Evolutionary conservation across 495 filamentous ascomycete genomes (phyloP).

Genomic region (Parachaetomium inaequale): DNA sequence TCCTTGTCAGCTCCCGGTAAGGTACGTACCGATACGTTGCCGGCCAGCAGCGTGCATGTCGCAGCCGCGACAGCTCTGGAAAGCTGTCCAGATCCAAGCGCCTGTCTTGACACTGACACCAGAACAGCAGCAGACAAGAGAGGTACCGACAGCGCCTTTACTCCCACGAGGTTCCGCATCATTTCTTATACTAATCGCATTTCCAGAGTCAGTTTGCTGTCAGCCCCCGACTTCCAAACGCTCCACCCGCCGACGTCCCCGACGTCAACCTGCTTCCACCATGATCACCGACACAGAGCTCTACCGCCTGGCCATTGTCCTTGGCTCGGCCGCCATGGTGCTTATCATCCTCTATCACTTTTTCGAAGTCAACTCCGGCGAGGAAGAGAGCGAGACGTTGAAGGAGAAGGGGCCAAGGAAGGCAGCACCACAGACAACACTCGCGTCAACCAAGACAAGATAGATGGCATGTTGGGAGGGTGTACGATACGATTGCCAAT

Average conservation of each 20-base stretch:
- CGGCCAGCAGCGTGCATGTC: background rate
- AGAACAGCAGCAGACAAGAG: background rate
- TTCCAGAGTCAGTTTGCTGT: background rate
- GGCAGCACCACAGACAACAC: conserved; percentile 53
- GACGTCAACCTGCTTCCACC: conserved; percentile 23
- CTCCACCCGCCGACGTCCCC: background rate
- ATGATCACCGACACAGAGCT: conserved; percentile 88
- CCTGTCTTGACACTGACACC: background rate
- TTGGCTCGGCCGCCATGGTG: conserved; percentile 87
- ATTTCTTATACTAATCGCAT: background rate
- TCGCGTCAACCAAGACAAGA: conserved; percentile 25
- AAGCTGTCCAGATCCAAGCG: conserved; percentile 33
- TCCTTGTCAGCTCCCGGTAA: background rate
- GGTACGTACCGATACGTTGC: conserved; percentile 17
- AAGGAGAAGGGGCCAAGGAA: conserved; percentile 59
- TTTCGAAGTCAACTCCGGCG: conserved; percentile 85
- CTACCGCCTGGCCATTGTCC: conserved; percentile 84
- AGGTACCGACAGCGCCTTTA: background rate
- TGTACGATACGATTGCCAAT: conserved; percentile 21
- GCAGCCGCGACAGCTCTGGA: conserved; percentile 17
- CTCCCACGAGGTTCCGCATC: background rate
- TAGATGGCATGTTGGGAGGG: conserved; percentile 6
- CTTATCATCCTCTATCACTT: conserved; percentile 96
- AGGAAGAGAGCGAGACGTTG: conserved; percentile 52
- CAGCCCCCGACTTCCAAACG: background rate